A percentile compares a stretch with the other conserved stretches of the same genome.
Conservation (phyloP, 2,329 filamentous ascomycete species). For the Neopestalotiopsis sp. region DNA sequence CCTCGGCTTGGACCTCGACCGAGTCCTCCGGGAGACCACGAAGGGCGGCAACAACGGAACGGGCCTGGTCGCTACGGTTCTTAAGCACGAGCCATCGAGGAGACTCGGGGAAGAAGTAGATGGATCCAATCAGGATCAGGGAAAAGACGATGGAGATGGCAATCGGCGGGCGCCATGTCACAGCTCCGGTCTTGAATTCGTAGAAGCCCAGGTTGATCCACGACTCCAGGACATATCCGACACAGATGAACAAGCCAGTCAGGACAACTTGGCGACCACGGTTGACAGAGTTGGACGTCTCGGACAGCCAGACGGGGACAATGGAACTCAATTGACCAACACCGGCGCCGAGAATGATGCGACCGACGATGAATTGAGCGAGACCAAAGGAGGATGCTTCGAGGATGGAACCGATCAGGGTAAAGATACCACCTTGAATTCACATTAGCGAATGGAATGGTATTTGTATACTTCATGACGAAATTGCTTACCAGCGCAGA, state of each 20-base stretch:
- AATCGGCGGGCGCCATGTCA: conserved; percentile 41
- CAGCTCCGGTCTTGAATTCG: conserved; percentile 31
- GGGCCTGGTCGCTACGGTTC: conserved; percentile 35
- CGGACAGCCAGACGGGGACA: conserved; percentile 47
- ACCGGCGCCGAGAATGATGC: conserved; percentile 45
- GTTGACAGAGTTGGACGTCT: conserved; percentile 44
- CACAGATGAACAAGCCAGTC: conserved; percentile 41
- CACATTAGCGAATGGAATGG: background rate
- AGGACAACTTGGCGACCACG: conserved; percentile 49
- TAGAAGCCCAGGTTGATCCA: conserved; percentile 54
- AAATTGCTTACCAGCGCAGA: conserved; percentile 36
- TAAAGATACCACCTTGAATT: conserved; percentile 37
- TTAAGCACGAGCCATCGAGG: conserved; percentile 43
- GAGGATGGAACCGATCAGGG: conserved; percentile 49
- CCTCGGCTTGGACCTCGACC: conserved; percentile 41
- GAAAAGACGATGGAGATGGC: conserved; percentile 39
- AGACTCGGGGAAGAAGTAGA: conserved; percentile 42
- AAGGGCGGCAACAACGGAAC: conserved; percentile 36
- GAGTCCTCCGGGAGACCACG: conserved; percentile 29
- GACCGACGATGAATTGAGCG: conserved; percentile 48
- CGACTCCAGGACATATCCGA: conserved; percentile 45
- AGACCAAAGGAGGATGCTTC: conserved; percentile 44
- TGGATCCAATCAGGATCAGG: conserved; percentile 33
- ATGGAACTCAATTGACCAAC: conserved; percentile 46
- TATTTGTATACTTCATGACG: background rate